Evolutionary conservation across 2,329 filamentous ascomycete species (phyloP), one percentile per base, ranked within the genome.

Genomic region (Coniochaeta prunicola): DNA sequence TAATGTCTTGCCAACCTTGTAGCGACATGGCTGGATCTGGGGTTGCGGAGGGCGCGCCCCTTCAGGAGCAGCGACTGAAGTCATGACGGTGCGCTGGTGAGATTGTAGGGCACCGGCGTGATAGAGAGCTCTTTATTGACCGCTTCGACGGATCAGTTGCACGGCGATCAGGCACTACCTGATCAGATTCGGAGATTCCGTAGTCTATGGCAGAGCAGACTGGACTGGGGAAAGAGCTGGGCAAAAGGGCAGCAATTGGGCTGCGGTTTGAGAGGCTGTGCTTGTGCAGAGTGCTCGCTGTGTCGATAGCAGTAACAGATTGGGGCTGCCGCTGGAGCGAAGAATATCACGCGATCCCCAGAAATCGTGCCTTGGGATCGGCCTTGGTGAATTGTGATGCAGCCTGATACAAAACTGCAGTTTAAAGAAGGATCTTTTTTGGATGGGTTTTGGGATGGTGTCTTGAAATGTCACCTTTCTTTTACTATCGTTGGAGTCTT

Each of bases 1-100:
- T 59, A 99, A 80, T 26, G 94, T 97, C 82, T 99, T 99, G 64
- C 94, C 94, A 7, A 96, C 96, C 79, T 97, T 99, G 82, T 99
- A 99, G 66, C 92, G 86, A 74, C 93, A 99, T 68, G 94, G 92
- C 76, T 97, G 92, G 63, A 97, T 85, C 73, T 92, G 87, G 2
- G 87, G 82, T 57, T 68, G 70, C 57, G 69, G 68, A 59, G 57
- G 63, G 57, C 65, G 62, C 12, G 45, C 45, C 24, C 21, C 45
- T 57, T 60, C 54, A 53, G 42, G 38, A 56, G 65, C 61, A 30
- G 59, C 40, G 59, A 59, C 40, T 24, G 63, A 26, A 15, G 63
- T 45, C 61, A 62, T 63, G 33, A 3, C n/a, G 21, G 15, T 1
- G 24, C 12, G n/a, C 40, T 45, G 40, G 40, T 24, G 9, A 21